These are phyloP conservation scores for Tricharina praecox DNA, from an alignment of 495 filamentous ascomycete genomes.

Conservation along the genomic window DNA sequence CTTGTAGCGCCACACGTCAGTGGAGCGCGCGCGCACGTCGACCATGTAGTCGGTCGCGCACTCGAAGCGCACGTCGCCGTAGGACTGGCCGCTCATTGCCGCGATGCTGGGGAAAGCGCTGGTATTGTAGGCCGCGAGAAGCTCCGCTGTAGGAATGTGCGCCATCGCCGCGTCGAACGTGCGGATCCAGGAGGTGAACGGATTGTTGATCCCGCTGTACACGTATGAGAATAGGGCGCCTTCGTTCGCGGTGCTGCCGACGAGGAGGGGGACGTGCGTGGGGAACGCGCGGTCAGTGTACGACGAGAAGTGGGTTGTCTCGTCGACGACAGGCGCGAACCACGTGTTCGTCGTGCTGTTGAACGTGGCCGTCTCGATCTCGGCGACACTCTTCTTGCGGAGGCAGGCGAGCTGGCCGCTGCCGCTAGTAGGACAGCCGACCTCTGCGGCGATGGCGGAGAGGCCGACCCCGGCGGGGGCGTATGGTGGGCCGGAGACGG, in stretches of 20 bases:
- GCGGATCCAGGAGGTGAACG: background rate
- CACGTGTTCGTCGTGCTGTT: conserved; percentile 1
- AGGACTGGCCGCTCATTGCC: background rate
- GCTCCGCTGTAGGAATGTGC: background rate
- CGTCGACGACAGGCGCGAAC: background rate
- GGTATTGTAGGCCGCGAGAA: background rate
- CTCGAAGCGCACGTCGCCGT: background rate
- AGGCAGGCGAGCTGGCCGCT: conserved; percentile 5
- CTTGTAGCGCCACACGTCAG: background rate
- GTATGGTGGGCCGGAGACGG: conserved; percentile 21
- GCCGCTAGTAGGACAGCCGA: conserved; percentile 2
- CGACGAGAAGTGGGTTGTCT: background rate
- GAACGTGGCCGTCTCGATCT: background rate
- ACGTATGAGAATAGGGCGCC: background rate
- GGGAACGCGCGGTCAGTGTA: background rate
- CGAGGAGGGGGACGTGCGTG: background rate
- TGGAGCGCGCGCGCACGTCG: background rate
- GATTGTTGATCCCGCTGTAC: background rate
- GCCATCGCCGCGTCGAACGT: background rate
- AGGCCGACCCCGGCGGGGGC: conserved; percentile 22
- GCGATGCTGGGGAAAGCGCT: background rate
- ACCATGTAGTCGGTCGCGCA: background rate
- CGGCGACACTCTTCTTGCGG: background rate
- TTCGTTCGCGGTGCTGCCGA: background rate
- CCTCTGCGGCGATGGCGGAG: background rate